Base-by-base conservation (phyloP, 225 moss, liverwort and hornwort species). In the Sphagnum contortum region DNA sequence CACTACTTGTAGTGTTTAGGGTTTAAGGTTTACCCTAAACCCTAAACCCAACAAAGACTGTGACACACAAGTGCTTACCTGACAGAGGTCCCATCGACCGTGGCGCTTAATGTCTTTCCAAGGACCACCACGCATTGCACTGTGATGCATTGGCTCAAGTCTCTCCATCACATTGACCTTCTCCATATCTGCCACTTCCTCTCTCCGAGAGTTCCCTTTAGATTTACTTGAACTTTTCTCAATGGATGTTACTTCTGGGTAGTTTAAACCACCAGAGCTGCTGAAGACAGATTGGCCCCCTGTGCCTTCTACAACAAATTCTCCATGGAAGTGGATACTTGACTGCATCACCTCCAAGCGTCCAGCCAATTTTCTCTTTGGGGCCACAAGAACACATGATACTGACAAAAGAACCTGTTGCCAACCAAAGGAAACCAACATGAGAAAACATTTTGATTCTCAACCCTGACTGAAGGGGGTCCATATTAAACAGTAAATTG, bases 31-130 rank as follows among this genome's bases (percentile, higher is more conserved):
- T 29, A 29, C 29, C 29, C 29, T 29, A 29, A 29, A 29, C 29
- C 29, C 29, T 29, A 29, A 29, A 61, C 9, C 8, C 9, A 61
- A 45, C 10, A 11, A 45, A 61, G 61, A 8, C 61, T 61, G 9
- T 1, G 3, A 14, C 45, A 56, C 60, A 60, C 47, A 13, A 45
- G 48, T 7, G 44, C 72, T 70, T 77, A 83, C 89, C 76, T 89
- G 89, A 61, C 83, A 87, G 72, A 89, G 77, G 69, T 89, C 89
- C 89, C 89, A 89, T 61, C 89, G 84, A 65, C 84, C 81, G 65
- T 89, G 89, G 51, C 87, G 87, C 75, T 87, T 89, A 14, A 89
- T 79, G 62, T 74, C 74, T 72, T 83, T 82, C 60, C 71, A 68
- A 48, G 80, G 61, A 49, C 73, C 75, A 58, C 87, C 89, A 65